These are phyloP conservation scores for Taphrina communis DNA, from an alignment of 1,139 yeast species.

Conservation along the genomic window DNA sequence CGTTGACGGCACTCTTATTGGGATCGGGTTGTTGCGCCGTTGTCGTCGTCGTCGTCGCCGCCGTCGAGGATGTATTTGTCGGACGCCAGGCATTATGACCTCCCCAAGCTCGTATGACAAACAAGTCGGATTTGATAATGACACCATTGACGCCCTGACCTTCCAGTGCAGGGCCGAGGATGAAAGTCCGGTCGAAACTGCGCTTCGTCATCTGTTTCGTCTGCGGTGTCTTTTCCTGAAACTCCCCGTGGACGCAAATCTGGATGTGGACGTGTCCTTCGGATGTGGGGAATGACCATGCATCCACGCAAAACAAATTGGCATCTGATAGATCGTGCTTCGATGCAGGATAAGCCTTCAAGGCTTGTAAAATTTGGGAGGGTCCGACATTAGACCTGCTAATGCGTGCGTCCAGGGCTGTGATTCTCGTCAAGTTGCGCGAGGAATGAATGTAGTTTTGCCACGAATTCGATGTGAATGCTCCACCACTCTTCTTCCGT, in stretches of 20 bases:
- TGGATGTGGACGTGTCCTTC: slow-evolving; percentile 77
- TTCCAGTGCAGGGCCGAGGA: slow-evolving; percentile 42
- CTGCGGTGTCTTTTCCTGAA: slow-evolving; percentile 61
- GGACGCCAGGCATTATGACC: slow-evolving; percentile 42
- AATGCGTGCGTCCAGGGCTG: slow-evolving; percentile 62
- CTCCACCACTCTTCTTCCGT: slow-evolving; percentile 49
- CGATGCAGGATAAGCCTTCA: slow-evolving; percentile 73
- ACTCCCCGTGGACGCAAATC: slow-evolving; percentile 82
- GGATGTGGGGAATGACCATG: slow-evolving; percentile 59
- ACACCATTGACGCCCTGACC: slow-evolving; percentile 34
- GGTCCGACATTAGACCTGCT: slow-evolving; percentile 73
- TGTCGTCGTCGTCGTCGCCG: not conserved
- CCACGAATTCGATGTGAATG: slow-evolving; percentile 48
- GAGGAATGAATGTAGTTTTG: slow-evolving; percentile 60
- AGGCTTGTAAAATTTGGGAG: slow-evolving; percentile 65
- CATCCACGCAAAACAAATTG: slow-evolving; percentile 73
- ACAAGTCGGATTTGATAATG: slow-evolving; percentile 40
- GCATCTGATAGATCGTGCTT: slow-evolving; percentile 74
- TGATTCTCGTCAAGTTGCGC: slow-evolving; percentile 74
- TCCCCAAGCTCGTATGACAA: slow-evolving; percentile 42
- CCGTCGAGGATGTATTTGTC: not conserved
- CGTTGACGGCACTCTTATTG: too few species aligned
- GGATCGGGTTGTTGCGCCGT: not conserved
- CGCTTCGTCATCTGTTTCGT: slow-evolving; percentile 56
- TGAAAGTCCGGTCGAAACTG: slow-evolving; percentile 43